phyloP scores from a whole-genome alignment of 1,284 basidiomycete species.

The Apiotrichum domesticum region DNA sequence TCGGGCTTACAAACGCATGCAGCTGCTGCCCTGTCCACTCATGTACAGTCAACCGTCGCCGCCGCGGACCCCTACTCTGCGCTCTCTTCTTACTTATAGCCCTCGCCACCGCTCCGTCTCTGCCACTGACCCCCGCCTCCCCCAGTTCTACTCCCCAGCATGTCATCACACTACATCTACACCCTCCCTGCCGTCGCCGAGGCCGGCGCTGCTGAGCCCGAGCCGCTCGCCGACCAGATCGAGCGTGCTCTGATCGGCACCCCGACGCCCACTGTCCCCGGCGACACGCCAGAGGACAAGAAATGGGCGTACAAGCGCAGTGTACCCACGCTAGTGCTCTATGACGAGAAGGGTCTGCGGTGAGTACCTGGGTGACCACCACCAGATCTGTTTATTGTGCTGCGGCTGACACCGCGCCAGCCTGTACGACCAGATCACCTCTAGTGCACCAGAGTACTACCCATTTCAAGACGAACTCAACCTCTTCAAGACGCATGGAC shows the following conservation, averaged over 20 bases:
- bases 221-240: conserved; percentile 31
- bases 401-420: conserved; percentile 14
- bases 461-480: conserved; percentile 59
- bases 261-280: conserved; percentile 27
- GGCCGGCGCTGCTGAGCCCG: conserved; percentile 3
- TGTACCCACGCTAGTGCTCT: conserved; percentile 79
- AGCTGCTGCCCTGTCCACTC: no score
- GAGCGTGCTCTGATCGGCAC: conserved; percentile 30
- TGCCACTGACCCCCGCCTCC: no score
- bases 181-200: conserved; percentile 11
- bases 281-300: conserved; percentile 30
- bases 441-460: conserved; percentile 78
- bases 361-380: conserved; percentile 16
- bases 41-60: no score
- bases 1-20: no score
- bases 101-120: no score
- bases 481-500: conserved; percentile 49
- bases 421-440: conserved; percentile 61
- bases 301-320: conserved; percentile 52
- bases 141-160: not conserved
- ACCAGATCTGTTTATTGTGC: not conserved
- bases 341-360: conserved; percentile 73
- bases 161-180: conserved; percentile 10
- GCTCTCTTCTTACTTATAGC: no score
- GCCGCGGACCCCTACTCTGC: no score